A percentile compares a stretch with the other conserved stretches of the same genome.
phyloP scores from a whole-genome alignment of 441 rosid species.

The Jatropha podagrica region DNA sequence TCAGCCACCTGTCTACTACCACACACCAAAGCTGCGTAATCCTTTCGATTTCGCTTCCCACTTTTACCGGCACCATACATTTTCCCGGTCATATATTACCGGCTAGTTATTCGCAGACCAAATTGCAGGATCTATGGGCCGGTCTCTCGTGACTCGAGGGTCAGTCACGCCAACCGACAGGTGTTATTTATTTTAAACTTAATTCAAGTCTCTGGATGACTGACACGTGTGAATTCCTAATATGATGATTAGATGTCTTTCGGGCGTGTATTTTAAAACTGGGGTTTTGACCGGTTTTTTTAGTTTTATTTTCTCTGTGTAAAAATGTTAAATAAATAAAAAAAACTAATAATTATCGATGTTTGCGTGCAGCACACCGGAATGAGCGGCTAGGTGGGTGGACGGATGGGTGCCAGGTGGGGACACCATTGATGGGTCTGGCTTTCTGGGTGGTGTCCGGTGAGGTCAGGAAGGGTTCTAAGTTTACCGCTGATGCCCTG shows the following conservation, averaged over 20 bases:
- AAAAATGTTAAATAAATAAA: background rate
- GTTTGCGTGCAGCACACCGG: background rate
- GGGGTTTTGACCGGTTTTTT: background rate
- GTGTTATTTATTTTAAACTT: constrained; percentile 18
- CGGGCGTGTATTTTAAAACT: background rate
- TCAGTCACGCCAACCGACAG: constrained; percentile 35
- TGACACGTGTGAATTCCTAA: constrained; percentile 13
- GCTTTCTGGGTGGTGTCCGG: constrained; percentile 16
- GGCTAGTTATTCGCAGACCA: constrained; percentile 24
- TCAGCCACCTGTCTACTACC: constrained; percentile 7
- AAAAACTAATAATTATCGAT: too few relatives aligned
- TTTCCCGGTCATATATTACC: constrained; percentile 20
- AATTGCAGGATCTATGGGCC: constrained; percentile 32
- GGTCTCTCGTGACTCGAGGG: constrained; percentile 31
- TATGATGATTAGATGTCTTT: too few relatives aligned
- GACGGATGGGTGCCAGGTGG: constrained; percentile 22
- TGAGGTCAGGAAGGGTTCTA: constrained; percentile 24
- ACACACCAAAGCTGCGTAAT: background rate
- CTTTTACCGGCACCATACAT: constrained; percentile 18
- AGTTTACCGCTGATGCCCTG: constrained; percentile 22
- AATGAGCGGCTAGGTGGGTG: constrained; percentile 4
- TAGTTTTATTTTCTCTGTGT: background rate
- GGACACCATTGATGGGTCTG: constrained; percentile 20
- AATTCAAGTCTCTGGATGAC: background rate
- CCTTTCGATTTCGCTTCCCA: too few relatives aligned